Evolutionary conservation across 257 asterid genomes (phyloP).

Genomic region (Nyctanthes arbortristis): DNA sequence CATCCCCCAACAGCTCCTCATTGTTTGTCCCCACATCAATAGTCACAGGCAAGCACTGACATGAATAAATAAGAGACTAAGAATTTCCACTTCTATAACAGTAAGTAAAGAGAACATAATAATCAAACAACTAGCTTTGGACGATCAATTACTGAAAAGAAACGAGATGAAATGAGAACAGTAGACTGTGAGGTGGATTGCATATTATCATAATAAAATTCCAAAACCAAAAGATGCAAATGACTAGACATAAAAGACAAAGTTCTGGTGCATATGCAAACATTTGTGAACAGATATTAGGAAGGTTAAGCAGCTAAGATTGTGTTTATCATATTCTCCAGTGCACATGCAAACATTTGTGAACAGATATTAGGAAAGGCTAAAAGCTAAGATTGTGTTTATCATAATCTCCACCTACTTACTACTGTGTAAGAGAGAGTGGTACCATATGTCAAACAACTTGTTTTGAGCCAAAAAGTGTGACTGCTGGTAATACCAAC

Average conservation of each 20-base stretch:
- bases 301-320: background rate
- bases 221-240: background rate
- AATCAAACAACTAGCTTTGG: background rate
- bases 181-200: background rate
- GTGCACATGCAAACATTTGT: background rate
- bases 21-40: conserved; percentile 97
- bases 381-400: background rate
- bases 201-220: background rate
- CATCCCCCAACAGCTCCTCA: conserved; percentile 71
- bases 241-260: background rate
- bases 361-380: background rate
- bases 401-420: background rate
- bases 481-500: background rate
- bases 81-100: conserved; percentile 8
- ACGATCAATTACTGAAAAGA: background rate
- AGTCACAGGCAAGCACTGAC: conserved; percentile 89
- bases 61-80: conserved; percentile 1
- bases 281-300: background rate
- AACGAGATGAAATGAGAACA: background rate
- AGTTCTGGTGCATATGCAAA: background rate
- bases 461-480: background rate
- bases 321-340: background rate
- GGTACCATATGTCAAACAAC: background rate
- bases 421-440: background rate
- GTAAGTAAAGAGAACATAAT: conserved; percentile 1